Evolutionary conservation across 2,329 filamentous ascomycete species (phyloP), one percentile per base, ranked within the genome.

Genomic region (Samsoniella hepiali): DNA sequence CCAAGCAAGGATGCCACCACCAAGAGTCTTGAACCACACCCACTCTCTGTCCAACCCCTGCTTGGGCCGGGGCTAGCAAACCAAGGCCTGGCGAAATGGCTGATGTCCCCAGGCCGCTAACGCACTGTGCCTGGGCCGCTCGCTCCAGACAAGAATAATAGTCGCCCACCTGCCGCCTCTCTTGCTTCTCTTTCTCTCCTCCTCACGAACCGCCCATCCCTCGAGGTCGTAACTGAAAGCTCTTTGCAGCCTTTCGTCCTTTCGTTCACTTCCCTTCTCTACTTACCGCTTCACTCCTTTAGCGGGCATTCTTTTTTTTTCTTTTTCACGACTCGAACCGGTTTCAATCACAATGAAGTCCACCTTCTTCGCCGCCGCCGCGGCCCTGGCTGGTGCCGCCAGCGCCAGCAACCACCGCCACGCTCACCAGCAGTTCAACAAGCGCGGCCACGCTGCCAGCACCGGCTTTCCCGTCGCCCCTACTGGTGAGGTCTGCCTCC

Each of bases 251-350:
- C 79, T 82, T 81, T 82, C 80, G 77, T 79, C 78, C 73, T 79
- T 78, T 80, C 75, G 75, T 80, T 81, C 76, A 71, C 71, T 74
- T 73, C 74, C 71, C 69, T 67, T 72, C 66, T 67, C 69, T 66
- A 71, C 77, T 73, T 69, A 88, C 88, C 88, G 88, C 88, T 91
- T 91, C 89, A 91, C 87, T 91, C 91, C 77, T 92, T 93, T 80
- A 93, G 90, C 90, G 90, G 90, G 85, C 88, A 87, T 81, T 91
- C 88, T 79, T 90, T 89, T 73, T 67, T 62, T 44, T 62, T 44
- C 32, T 44, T 63, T 65, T 53, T 55, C 4, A 64, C 45, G 49
- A 58, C 62, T 70, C 68, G 69, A 69, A 73, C 70, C 70, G 75
- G 68, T 69, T 70, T 67, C 70, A 64, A 70, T 74, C 80, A 89